These are phyloP conservation scores for Hymenoscyphus fraxineus DNA, from an alignment of 2,329 filamentous ascomycete species.

Conservation along the genomic window DNA sequence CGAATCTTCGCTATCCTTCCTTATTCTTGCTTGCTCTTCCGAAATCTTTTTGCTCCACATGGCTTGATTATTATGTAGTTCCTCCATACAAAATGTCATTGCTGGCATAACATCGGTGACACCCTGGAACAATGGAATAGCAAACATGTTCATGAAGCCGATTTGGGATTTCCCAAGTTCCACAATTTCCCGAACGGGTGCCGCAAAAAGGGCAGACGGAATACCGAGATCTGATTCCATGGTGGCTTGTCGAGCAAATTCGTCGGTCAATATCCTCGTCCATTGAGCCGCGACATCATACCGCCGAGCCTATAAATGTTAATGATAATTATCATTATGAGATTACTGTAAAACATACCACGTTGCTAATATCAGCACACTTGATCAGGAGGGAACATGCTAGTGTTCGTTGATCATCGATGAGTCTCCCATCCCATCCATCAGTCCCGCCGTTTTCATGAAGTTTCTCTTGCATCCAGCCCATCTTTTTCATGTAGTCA, in stretches of 20 bases:
- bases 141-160: slow-evolving; percentile 95
- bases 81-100: slow-evolving; percentile 78
- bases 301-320: slow-evolving; percentile 64
- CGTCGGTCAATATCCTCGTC: slow-evolving; percentile 91
- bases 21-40: slow-evolving; percentile 48
- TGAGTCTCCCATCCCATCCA: slow-evolving; percentile 71
- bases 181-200: slow-evolving; percentile 76
- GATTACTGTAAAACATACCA: slow-evolving; percentile 56
- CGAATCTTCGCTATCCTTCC: slow-evolving; percentile 40
- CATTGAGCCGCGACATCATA: slow-evolving; percentile 80
- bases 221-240: slow-evolving; percentile 91
- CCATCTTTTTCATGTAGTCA: slow-evolving; percentile 88
- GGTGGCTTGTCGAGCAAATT: slow-evolving; percentile 86
- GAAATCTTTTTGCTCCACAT: slow-evolving; percentile 68
- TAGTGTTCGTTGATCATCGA: slow-evolving; percentile 73
- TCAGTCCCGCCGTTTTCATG: slow-evolving; percentile 62
- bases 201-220: slow-evolving; percentile 79
- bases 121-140: slow-evolving; percentile 83
- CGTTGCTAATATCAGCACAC: slow-evolving; percentile 97
- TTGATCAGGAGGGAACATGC: slow-evolving; percentile 94
- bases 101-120: slow-evolving; percentile 81
- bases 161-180: slow-evolving; percentile 86
- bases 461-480: slow-evolving; percentile 75
- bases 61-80: slow-evolving; percentile 72
- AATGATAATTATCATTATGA: slow-evolving; percentile 13